Evolutionary conservation across 805 yeast genomes (phyloP), one percentile per base, ranked within the genome.

Genomic region (Debaryomyces maramus): DNA sequence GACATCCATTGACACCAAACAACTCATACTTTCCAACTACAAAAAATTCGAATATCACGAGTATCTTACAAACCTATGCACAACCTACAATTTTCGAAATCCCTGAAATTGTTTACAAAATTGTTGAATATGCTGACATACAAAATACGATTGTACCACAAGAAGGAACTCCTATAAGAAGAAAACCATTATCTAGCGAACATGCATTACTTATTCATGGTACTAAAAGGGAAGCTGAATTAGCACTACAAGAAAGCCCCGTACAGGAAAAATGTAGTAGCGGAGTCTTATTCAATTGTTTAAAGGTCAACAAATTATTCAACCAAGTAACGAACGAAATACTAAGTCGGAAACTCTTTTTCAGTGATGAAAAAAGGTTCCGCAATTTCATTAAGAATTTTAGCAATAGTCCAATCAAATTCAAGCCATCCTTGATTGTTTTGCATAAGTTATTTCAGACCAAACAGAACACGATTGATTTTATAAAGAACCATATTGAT

Each of bases 171-270:
- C 84, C 86, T 34, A 55, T 71, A 1, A 69, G 91, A 50, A 72
- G 95, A 50, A 77, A 75, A 44, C 95, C 95, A 6, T 63, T 82
- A 52, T 80, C 86, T 2, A 74, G 70, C 37, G 70, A 78, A 18
- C 93, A 84, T 62, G 88, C 95, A 1, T 62, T 81, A 40, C 60
- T 85, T 32, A 78, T 84, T 13, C 81, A 84, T 55, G 81, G 80
- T 36, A 73, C 75, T 54, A 72, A 67, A 45, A 59, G 67, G 19
- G 59, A 54, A 14, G 85, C 87, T 20, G 47, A 56, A 28, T 39
- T 61, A 43, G 67, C 77, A 14, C 16, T 30, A 21, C 14, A 15
- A 34, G 19, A 14, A 11, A 37, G 34, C 49, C 27, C 18, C 47
- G 16, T 42, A 39, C 21, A 34, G 48, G 5, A 29, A 31, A 31